Conservation (phyloP, 2,329 filamentous ascomycete species). For the Cercospora sojina region DNA sequence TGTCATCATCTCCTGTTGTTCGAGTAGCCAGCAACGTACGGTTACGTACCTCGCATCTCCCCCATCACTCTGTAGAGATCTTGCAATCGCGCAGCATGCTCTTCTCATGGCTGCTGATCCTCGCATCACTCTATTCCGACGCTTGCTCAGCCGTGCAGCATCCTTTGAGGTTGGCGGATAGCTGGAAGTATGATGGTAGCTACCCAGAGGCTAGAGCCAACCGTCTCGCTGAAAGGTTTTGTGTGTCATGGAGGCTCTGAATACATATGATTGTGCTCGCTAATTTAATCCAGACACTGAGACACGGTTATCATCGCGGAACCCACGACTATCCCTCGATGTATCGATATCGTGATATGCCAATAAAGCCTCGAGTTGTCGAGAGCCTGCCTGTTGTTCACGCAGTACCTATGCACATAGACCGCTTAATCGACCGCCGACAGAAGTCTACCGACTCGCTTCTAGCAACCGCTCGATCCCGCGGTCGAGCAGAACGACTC, state of each 20-base stretch:
- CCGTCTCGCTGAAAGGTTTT: background rate
- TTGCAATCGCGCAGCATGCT: background rate
- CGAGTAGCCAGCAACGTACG: background rate
- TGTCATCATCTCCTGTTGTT: background rate
- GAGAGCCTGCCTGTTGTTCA: slow-evolving; percentile 44
- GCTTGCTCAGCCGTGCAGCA: background rate
- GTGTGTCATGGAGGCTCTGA: background rate
- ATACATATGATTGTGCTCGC: background rate
- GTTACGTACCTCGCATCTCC: background rate
- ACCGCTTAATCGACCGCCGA: slow-evolving; percentile 76
- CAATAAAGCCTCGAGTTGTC: slow-evolving; percentile 47
- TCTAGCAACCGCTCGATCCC: slow-evolving; percentile 68
- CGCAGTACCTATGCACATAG: slow-evolving; percentile 58
- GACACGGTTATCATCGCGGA: slow-evolving; percentile 91
- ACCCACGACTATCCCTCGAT: slow-evolving; percentile 74
- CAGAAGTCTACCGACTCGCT: slow-evolving; percentile 74
- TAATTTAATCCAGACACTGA: slow-evolving; percentile 56
- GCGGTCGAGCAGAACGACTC: slow-evolving; percentile 66
- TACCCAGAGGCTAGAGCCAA: background rate
- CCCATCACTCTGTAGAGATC: background rate
- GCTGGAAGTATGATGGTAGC: background rate
- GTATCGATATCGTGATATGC: slow-evolving; percentile 73
- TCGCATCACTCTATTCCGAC: background rate
- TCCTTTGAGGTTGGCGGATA: background rate
- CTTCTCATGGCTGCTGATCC: background rate